Conservation (phyloP, 305 asterid genomes). For the Salvia sclarea region DNA sequence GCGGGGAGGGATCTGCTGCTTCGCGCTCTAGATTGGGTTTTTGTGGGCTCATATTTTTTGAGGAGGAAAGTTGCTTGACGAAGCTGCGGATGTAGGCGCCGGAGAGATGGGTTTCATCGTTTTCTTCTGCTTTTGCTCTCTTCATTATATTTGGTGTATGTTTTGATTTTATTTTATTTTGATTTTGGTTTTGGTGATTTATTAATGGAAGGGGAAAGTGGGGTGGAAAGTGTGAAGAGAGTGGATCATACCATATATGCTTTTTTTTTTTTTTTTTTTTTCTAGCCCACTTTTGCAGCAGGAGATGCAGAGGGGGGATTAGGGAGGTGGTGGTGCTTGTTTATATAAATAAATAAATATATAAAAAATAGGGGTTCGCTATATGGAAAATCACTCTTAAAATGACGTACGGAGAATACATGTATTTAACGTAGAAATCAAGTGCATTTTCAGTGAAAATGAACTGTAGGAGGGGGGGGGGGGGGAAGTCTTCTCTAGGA, state of each 20-base stretch:
- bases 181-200: no score
- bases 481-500: no score
- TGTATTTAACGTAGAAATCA: no score
- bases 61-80: constrained; percentile 62
- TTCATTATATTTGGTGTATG: constrained; percentile 40
- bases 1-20: constrained; percentile 1
- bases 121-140: constrained; percentile 50
- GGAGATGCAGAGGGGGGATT: constrained; percentile 41
- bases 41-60: constrained; percentile 52
- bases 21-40: constrained; percentile 37
- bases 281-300: constrained; percentile 40
- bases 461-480: no score
- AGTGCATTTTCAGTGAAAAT: no score
- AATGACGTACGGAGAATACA: no score
- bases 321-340: background rate
- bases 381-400: no score
- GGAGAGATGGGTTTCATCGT: constrained; percentile 67
- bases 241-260: constrained; percentile 27
- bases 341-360: no score
- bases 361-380: no score
- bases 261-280: constrained; percentile 4
- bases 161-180: background rate
- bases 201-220: constrained; percentile 18
- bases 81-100: constrained; percentile 87
- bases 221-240: constrained; percentile 34